A percentile compares a stretch with the other conserved stretches of the same genome.
Conservation (phyloP, 352 stramenopile genomes). For the Aphanomyces stellatus region DNA sequence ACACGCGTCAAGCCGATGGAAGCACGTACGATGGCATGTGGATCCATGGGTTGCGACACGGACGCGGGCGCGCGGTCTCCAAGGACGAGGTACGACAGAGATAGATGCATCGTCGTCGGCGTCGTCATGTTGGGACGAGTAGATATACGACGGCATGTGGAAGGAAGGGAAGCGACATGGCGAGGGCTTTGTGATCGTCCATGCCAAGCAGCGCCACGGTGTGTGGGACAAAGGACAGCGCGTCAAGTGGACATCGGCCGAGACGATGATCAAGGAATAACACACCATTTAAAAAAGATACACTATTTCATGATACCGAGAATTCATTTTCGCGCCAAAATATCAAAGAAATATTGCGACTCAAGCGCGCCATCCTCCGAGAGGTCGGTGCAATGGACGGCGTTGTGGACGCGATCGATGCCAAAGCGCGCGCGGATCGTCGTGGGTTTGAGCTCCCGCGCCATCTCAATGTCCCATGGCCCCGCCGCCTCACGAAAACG, state of each 20-base stretch:
- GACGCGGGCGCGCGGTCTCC: constrained; percentile 38
- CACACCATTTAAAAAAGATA: not conserved
- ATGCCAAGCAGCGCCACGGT: constrained; percentile 35
- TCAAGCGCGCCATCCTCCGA: constrained; percentile 85
- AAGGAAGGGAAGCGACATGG: constrained; percentile 43
- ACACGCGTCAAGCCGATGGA: constrained; percentile 28
- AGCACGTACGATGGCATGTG: constrained; percentile 61
- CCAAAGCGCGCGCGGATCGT: constrained; percentile 88
- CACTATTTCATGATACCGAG: not conserved
- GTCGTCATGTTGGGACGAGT: constrained; percentile 15
- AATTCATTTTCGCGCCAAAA: constrained; percentile 53
- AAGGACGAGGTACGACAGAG: constrained; percentile 14
- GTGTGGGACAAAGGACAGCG: constrained; percentile 52
- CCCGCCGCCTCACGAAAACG: constrained; percentile 76
- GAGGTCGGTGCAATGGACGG: constrained; percentile 91
- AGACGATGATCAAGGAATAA: constrained; percentile 28
- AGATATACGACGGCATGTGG: constrained; percentile 61
- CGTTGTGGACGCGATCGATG: constrained; percentile 79
- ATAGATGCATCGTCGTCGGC: not conserved
- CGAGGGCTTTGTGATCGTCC: constrained; percentile 39
- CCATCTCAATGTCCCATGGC: constrained; percentile 89
- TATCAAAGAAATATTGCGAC: constrained; percentile 91
- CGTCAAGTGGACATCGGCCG: constrained; percentile 56
- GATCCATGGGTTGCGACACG: constrained; percentile 47
- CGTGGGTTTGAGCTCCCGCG: constrained; percentile 84